Percentiles rank a stretch among this genome's conserved stretches.
Evolutionary conservation across 768 basidiomycete genomes (phyloP).

Genomic region (Rhodotorula kratochvilovae): DNA sequence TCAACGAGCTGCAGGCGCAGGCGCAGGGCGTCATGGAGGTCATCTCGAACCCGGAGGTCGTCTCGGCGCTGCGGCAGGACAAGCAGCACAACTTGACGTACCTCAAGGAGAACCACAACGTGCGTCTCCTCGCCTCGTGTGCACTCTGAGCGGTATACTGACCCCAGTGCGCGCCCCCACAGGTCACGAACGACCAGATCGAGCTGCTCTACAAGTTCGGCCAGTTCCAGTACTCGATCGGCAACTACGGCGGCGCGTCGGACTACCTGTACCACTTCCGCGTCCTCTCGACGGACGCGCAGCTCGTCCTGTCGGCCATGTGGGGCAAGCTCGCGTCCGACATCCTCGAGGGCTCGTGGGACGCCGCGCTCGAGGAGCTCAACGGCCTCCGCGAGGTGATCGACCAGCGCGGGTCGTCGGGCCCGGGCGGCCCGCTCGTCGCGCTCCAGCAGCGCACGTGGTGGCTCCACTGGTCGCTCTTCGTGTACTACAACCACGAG

Average conservation of each 20-base stretch:
- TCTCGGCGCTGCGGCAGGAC: conserved; percentile 87
- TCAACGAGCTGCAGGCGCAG: conserved; percentile 78
- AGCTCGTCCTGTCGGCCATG: conserved; percentile 90
- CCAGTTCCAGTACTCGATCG: conserved; percentile 97
- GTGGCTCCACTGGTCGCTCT: conserved; percentile 96
- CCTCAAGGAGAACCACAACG: conserved; percentile 85
- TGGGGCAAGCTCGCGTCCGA: conserved; percentile 99
- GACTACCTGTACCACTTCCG: conserved; percentile 99
- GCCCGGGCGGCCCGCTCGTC: conserved; percentile 56
- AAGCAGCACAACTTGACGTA: conserved; percentile 94
- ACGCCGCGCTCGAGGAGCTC: conserved; percentile 87
- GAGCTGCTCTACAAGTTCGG: conserved; percentile 95
- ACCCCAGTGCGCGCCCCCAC: neutral
- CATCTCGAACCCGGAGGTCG: conserved; percentile 94
- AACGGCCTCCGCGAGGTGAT: conserved; percentile 89
- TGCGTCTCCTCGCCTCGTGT: conserved; percentile 45
- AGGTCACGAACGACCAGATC: conserved; percentile 95
- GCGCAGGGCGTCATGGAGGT: conserved; percentile 90
- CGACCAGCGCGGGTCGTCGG: conserved; percentile 60
- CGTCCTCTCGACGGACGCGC: conserved; percentile 85
- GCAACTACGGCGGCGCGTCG: conserved; percentile 91
- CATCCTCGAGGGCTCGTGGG: conserved; percentile 91
- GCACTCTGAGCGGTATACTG: too few species aligned
- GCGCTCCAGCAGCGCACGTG: conserved; percentile 93
- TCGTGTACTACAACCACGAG: conserved; percentile 96